These are phyloP conservation scores for Debaryomyces fabryi DNA, from an alignment of 1,139 yeast species.

Conservation along the genomic window DNA sequence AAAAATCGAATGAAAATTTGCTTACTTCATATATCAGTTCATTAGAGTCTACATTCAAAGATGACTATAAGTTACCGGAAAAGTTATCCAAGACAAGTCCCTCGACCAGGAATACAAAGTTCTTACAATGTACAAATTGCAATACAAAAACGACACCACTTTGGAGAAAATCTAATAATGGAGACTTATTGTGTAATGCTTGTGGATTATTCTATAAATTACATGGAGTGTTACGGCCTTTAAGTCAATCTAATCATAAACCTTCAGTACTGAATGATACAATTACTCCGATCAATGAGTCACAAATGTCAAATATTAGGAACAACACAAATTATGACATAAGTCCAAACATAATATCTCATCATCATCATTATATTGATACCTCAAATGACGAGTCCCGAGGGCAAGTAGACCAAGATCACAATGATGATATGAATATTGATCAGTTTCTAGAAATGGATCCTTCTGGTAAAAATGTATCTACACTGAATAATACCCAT, in stretches of 20 bases:
- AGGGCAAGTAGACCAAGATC: not conserved
- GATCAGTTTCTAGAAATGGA: slow-evolving; percentile 17
- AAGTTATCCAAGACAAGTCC: slow-evolving; percentile 4
- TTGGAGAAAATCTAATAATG: slow-evolving; percentile 50
- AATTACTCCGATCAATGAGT: not conserved
- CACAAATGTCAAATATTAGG: not conserved
- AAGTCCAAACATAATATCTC: slow-evolving; percentile 14
- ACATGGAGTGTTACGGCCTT: slow-evolving; percentile 49
- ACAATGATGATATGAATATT: slow-evolving; percentile 14
- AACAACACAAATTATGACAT: not conserved
- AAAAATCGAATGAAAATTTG: slow-evolving; percentile 26
- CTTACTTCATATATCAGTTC: slow-evolving; percentile 45
- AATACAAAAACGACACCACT: slow-evolving; percentile 50
- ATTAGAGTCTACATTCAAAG: slow-evolving; percentile 39
- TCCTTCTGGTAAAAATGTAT: not conserved
- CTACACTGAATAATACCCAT: not conserved
- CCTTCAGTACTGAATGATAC: not conserved
- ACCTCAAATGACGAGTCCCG: not conserved
- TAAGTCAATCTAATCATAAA: slow-evolving; percentile 13
- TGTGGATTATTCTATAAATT: slow-evolving; percentile 51
- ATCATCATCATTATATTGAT: slow-evolving; percentile 5
- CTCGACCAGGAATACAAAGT: slow-evolving; percentile 19
- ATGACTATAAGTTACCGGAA: slow-evolving; percentile 22
- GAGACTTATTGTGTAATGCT: slow-evolving; percentile 50
- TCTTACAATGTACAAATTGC: slow-evolving; percentile 47